Percentiles rank a stretch among this genome's conserved stretches.
phyloP scores from a whole-genome alignment of 2,329 filamentous ascomycete species.

The Penicillium oxalicum region DNA sequence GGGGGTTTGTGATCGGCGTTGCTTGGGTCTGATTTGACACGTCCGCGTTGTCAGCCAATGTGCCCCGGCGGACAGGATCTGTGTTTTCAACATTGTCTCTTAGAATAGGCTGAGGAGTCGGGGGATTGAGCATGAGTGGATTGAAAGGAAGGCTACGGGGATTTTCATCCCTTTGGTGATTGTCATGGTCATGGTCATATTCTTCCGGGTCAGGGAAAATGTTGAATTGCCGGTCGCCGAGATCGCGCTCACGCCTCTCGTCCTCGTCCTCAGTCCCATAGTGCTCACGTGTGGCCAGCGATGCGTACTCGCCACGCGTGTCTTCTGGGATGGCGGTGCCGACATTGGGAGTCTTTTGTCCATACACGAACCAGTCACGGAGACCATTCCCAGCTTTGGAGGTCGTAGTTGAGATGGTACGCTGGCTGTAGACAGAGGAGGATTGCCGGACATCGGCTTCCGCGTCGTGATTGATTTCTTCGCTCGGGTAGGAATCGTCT shows the following conservation, averaged over 20 bases:
- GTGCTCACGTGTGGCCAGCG: slow-evolving; percentile 30
- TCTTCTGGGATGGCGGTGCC: slow-evolving; percentile 30
- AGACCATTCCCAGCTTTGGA: slow-evolving; percentile 22
- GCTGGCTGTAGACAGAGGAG: slow-evolving; percentile 30
- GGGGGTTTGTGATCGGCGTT: slow-evolving; percentile 12
- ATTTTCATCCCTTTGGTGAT: slow-evolving; percentile 13
- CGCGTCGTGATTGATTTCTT: slow-evolving; percentile 18
- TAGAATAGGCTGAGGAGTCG: slow-evolving; percentile 34
- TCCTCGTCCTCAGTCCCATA: slow-evolving; percentile 32
- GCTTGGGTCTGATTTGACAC: slow-evolving; percentile 22
- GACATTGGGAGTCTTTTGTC: slow-evolving; percentile 25
- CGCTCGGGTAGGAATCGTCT: slow-evolving; percentile 26
- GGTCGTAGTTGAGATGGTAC: slow-evolving; percentile 20
- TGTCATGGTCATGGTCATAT: slow-evolving; percentile 21
- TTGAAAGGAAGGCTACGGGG: slow-evolving; percentile 28
- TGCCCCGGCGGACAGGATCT: slow-evolving; percentile 26
- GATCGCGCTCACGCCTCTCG: slow-evolving; percentile 27
- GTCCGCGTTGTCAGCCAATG: slow-evolving; percentile 32
- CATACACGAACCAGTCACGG: slow-evolving; percentile 32
- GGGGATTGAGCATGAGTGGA: slow-evolving; percentile 43
- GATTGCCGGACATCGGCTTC: slow-evolving; percentile 24
- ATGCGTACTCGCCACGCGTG: slow-evolving; percentile 34
- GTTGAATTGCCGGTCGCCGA: slow-evolving; percentile 33
- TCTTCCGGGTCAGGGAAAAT: slow-evolving; percentile 30
- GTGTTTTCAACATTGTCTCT: slow-evolving; percentile 20